Percentiles rank a stretch among this genome's conserved stretches.
Evolutionary conservation across 129 eudicot genomes (phyloP).

Genomic region (Chrysanthemum seticuspe): DNA sequence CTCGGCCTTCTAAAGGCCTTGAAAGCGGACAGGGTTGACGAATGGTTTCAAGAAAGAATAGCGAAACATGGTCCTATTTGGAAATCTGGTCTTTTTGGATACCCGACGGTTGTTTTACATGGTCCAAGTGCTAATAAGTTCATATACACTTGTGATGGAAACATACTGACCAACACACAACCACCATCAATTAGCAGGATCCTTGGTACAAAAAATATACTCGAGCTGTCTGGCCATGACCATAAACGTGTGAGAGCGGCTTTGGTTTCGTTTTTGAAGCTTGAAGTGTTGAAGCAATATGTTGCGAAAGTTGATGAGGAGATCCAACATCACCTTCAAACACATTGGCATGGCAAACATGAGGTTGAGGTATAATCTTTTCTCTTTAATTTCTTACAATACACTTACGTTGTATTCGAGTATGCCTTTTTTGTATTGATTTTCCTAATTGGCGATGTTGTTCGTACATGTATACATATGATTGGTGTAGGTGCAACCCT

Average conservation of each 20-base stretch:
- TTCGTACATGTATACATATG: background rate
- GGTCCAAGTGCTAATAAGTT: conserved; percentile 47
- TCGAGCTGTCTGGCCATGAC: conserved; percentile 36
- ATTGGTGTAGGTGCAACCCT: conserved; percentile 33
- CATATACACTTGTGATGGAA: conserved; percentile 34
- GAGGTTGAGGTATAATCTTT: conserved; percentile 29
- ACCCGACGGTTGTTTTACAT: conserved; percentile 29
- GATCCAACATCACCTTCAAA: conserved; percentile 33
- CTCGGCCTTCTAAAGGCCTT: conserved; percentile 31
- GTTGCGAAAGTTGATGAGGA: conserved; percentile 44
- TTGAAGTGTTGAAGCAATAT: conserved; percentile 39
- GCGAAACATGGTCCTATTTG: conserved; percentile 35
- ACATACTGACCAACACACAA: conserved; percentile 25
- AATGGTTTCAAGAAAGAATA: conserved; percentile 37
- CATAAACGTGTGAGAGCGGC: conserved; percentile 46
- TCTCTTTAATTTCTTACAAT: no score
- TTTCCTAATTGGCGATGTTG: no score
- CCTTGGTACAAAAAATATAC: conserved; percentile 27
- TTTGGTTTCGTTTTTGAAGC: conserved; percentile 38
- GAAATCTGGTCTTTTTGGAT: conserved; percentile 35
- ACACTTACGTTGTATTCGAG: no score
- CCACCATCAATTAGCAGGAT: conserved; percentile 37
- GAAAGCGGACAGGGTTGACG: conserved; percentile 33
- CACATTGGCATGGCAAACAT: conserved; percentile 34
- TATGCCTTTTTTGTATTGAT: no score